A percentile compares a stretch with the other conserved stretches of the same genome.
These are phyloP conservation scores for Candida sonorensis DNA, from an alignment of 805 yeast species.

Conservation along the genomic window DNA sequence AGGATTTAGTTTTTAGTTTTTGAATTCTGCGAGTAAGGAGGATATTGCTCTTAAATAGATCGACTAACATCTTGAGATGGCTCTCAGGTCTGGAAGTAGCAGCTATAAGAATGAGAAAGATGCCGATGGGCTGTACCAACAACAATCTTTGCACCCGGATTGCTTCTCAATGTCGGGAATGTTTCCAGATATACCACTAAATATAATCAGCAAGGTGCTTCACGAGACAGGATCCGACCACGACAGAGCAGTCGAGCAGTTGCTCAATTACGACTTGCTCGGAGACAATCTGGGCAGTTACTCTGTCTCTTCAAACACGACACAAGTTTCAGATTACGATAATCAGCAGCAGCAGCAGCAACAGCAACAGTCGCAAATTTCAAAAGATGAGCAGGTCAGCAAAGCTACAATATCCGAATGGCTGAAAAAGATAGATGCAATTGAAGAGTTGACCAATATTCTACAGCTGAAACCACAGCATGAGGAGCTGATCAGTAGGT, in stretches of 20 bases:
- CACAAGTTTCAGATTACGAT: constrained; percentile 26
- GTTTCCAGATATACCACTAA: constrained; percentile 37
- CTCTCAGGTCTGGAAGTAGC: no score
- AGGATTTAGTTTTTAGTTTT: no score
- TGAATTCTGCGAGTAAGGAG: no score
- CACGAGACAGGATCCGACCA: constrained; percentile 26
- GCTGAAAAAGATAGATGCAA: constrained; percentile 5
- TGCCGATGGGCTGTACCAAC: no score
- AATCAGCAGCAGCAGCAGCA: no score
- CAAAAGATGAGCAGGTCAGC: no score
- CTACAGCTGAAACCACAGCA: constrained; percentile 2
- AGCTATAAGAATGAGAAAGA: no score
- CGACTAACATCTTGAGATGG: no score
- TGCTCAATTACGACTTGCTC: constrained; percentile 20
- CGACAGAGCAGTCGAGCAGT: constrained; percentile 25
- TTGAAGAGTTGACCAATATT: constrained; percentile 7
- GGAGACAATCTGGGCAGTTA: no score
- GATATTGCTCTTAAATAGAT: no score
- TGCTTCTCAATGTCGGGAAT: constrained; percentile 27
- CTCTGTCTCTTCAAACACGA: background rate
- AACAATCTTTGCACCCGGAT: constrained; percentile 8
- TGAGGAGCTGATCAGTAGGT: constrained; percentile 7
- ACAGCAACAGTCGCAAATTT: no score
- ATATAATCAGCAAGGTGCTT: constrained; percentile 25
- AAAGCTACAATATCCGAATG: background rate